Base-by-base conservation (phyloP, 495 filamentous ascomycete species). In the Penicillium tannophilum region DNA sequence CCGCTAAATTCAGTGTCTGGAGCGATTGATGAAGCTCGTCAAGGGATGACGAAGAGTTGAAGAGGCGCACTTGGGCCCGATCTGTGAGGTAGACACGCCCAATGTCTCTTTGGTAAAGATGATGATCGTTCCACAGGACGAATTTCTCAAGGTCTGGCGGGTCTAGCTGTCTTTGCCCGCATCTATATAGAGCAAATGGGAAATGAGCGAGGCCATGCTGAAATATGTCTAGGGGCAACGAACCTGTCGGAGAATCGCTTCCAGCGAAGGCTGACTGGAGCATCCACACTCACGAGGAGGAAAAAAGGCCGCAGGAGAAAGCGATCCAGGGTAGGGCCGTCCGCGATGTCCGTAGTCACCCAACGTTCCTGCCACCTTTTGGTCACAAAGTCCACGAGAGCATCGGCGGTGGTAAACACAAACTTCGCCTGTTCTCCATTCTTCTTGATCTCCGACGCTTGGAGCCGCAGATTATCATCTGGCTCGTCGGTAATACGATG, bases 261-360 rank as follows among this genome's bases (percentile, higher is more conserved):
- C 90, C 90, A 97, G 55, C 94, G 86, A 24, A 91, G 78, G 56
- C 81, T 86, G 12, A 96, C 79, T 2, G 94, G 94, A 3, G 93
- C 94, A 69, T 98, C 93, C 45, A 98, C 85, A 68, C 89, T 92
- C 58, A 98, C 81, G 16, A 98, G 84, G 51, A 98, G 82, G 76
- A 98, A 98, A 76, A 94, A 96, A 1, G 94, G 94, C 12, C 94
- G 86, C 24, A 87, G 80, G 36, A 84, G 71, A 36, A 97, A 85
- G 11, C 82, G 76, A 61, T 96, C 90, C 2, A 96, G 77, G 8
- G 87, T 80, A 1, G 58, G 58, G 31, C 88, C 86, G 64, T 86
- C 81, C 73, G 85, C 81, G 59, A 97, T 87, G 65, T 91, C 86
- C 23, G 90, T 92, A 1, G 88, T 94, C 7, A 97, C 90, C 85